These are phyloP conservation scores for Colletotrichum spaethianum DNA, from an alignment of 2,329 filamentous ascomycete genomes.

Conservation along the genomic window DNA sequence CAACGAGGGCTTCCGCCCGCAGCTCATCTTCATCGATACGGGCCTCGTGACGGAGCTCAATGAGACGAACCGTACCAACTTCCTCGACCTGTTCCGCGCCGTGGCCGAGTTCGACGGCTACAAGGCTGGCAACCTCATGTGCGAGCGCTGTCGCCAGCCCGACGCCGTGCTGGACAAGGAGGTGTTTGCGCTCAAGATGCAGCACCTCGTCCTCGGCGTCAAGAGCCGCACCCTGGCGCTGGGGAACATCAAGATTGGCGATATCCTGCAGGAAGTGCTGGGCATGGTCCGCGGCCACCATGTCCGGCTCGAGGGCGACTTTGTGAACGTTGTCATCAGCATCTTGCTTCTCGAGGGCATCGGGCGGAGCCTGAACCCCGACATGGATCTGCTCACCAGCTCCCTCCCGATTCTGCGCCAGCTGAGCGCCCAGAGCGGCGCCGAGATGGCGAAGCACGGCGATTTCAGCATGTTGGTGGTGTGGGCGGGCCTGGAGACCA, in stretches of 20 bases:
- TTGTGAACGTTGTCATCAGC: constrained; percentile 97
- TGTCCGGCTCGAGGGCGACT: constrained; percentile 95
- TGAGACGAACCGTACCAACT: constrained; percentile 86
- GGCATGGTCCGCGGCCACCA: constrained; percentile 94
- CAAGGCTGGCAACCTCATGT: constrained; percentile 95
- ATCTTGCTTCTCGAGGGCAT: constrained; percentile 96
- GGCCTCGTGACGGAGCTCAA: constrained; percentile 96
- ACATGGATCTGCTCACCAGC: constrained; percentile 87
- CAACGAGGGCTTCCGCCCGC: constrained; percentile 88
- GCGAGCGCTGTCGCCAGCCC: constrained; percentile 92
- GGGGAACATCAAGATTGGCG: constrained; percentile 95
- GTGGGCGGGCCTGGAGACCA: constrained; percentile 91
- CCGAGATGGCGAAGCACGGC: constrained; percentile 77
- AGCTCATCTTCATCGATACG: constrained; percentile 97
- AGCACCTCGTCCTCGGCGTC: constrained; percentile 92
- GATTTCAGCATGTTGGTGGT: constrained; percentile 90
- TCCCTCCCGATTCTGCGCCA: constrained; percentile 92
- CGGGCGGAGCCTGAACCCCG: constrained; percentile 86
- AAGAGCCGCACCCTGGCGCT: constrained; percentile 93
- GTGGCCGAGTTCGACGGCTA: constrained; percentile 98
- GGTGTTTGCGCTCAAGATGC: constrained; percentile 95
- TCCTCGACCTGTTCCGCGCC: constrained; percentile 94
- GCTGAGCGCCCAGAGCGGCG: constrained; percentile 83
- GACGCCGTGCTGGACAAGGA: constrained; percentile 91
- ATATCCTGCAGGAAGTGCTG: constrained; percentile 91